A percentile compares a stretch with the other conserved stretches of the same genome.
Evolutionary conservation across 495 filamentous ascomycete species (phyloP).

Genomic region (Astrothelium subdiscretum): DNA sequence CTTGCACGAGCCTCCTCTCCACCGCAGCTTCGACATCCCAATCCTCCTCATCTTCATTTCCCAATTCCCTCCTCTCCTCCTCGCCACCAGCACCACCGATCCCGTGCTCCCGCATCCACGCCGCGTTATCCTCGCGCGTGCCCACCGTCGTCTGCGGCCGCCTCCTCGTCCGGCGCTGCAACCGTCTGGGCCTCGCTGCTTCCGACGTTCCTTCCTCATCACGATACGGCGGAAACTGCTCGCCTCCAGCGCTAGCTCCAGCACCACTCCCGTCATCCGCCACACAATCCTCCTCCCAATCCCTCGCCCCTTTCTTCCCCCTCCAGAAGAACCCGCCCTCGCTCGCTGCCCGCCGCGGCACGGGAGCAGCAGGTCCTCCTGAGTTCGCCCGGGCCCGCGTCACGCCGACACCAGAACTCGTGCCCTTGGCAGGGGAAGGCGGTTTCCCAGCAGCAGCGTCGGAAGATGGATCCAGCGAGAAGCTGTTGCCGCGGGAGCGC

Average conservation of each 20-base stretch:
- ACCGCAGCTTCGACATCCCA: slow-evolving; percentile 86
- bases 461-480: background rate
- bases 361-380: no score
- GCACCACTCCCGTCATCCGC: no score
- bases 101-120: slow-evolving; percentile 9
- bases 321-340: slow-evolving; percentile 50
- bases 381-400: background rate
- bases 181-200: background rate
- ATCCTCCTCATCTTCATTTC: slow-evolving; percentile 48
- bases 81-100: background rate
- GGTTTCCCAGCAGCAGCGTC: background rate
- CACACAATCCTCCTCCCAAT: slow-evolving; percentile 23
- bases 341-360: slow-evolving; percentile 43
- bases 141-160: slow-evolving; percentile 20
- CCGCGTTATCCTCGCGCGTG: slow-evolving; percentile 14
- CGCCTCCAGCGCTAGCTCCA: slow-evolving; percentile 2
- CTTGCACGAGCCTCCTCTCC: slow-evolving; percentile 69
- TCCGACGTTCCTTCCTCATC: slow-evolving; percentile 10
- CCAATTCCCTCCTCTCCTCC: slow-evolving; percentile 1
- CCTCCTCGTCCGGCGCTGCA: slow-evolving; percentile 6
- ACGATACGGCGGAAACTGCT: slow-evolving; percentile 11
- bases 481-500: background rate
- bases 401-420: background rate
- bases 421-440: background rate
- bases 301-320: slow-evolving; percentile 37